Evolutionary conservation across 305 asterid genomes (phyloP).

Genomic region (Fraxinus xanthoxyloides): DNA sequence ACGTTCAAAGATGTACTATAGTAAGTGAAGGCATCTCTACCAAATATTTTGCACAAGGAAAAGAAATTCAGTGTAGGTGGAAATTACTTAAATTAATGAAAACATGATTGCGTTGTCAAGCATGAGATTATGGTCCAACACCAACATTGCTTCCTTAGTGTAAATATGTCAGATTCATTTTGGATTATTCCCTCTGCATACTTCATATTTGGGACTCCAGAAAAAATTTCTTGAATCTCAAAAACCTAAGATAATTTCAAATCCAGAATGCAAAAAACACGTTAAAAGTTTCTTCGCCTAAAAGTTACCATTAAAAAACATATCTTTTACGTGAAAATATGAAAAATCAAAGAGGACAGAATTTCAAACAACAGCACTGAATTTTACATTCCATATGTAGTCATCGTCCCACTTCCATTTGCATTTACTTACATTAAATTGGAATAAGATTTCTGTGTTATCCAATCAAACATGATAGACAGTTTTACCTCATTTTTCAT

Average conservation of each 20-base stretch:
- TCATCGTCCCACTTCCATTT: background rate
- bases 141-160: background rate
- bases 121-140: background rate
- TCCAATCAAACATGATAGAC: background rate
- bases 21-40: background rate
- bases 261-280: background rate
- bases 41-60: background rate
- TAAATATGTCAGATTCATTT: background rate
- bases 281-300: background rate
- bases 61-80: background rate
- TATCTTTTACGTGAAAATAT: background rate
- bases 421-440: background rate
- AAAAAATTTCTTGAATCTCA: background rate
- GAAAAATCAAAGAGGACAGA: background rate
- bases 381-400: background rate
- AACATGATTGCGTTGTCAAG: background rate
- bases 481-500: slow-evolving; percentile 74
- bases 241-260: background rate
- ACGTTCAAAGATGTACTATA: background rate
- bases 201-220: background rate
- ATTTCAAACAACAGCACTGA: background rate
- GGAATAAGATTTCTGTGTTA: background rate
- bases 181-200: background rate
- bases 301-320: background rate
- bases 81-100: background rate